Percentiles rank a stretch among this genome's conserved stretches.
Conservation (phyloP, 306 rosid species). For the Vigna unguiculata region DNA sequence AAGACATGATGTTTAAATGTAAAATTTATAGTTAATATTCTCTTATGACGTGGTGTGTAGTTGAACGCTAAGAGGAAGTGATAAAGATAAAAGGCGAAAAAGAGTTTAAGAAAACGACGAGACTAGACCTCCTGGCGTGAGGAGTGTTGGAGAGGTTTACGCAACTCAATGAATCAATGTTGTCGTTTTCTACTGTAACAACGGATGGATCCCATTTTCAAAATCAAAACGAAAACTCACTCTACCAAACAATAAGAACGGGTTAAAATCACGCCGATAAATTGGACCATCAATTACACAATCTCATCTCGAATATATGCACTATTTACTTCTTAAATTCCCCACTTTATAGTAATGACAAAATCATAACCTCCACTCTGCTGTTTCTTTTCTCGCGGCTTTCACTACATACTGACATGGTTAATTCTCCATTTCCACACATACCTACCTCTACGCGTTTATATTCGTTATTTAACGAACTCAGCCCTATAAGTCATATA, state of each 20-base stretch:
- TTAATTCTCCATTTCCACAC: no score
- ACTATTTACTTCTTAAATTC: not conserved
- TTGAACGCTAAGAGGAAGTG: not conserved
- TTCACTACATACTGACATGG: no score
- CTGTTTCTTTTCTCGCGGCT: no score
- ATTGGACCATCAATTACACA: slow-evolving; percentile 10
- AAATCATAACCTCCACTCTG: no score
- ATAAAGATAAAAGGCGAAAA: slow-evolving; percentile 18
- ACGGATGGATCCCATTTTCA: not conserved
- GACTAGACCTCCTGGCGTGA: slow-evolving; percentile 9
- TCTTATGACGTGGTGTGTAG: no score
- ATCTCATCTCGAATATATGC: not conserved
- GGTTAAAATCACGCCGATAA: slow-evolving; percentile 33
- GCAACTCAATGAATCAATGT: slow-evolving; percentile 6
- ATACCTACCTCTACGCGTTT: not conserved
- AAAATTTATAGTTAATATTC: no score
- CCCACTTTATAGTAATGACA: no score
- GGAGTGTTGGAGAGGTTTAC: slow-evolving; percentile 36
- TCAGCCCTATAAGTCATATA: not conserved
- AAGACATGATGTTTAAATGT: no score
- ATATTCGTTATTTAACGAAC: slow-evolving; percentile 26
- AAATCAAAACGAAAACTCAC: slow-evolving; percentile 4
- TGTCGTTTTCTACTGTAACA: slow-evolving; percentile 38
- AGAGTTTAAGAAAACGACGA: slow-evolving; percentile 34
- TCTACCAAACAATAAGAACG: slow-evolving; percentile 15